Conservation (phyloP, 805 yeast genomes). For the Starmerella asiatica region DNA sequence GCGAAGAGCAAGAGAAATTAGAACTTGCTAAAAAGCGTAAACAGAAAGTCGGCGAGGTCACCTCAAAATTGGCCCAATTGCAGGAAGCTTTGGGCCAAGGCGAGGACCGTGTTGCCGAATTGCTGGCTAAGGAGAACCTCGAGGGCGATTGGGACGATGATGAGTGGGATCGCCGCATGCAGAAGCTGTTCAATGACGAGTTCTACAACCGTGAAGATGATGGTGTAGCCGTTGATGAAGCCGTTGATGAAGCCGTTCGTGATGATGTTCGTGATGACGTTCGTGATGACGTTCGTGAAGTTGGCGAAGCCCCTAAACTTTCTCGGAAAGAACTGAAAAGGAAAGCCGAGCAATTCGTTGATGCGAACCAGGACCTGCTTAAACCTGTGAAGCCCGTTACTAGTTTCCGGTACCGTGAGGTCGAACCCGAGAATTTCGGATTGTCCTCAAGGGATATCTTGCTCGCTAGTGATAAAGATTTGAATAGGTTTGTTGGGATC, state of each 20-base stretch:
- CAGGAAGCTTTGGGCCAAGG: constrained; percentile 50
- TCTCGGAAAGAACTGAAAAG: constrained; percentile 48
- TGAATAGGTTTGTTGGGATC: constrained; percentile 74
- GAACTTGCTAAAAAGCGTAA: constrained; percentile 59
- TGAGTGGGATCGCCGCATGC: constrained; percentile 83
- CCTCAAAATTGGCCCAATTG: constrained; percentile 54
- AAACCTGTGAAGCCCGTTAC: constrained; percentile 43
- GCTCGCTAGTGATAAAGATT: constrained; percentile 72
- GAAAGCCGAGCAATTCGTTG: constrained; percentile 67
- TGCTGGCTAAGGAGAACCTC: constrained; percentile 60
- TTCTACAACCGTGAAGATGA: constrained; percentile 44
- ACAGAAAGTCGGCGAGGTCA: constrained; percentile 59
- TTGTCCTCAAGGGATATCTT: constrained; percentile 73
- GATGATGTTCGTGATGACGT: constrained; percentile 27
- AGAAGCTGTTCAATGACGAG: constrained; percentile 72
- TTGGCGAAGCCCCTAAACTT: constrained; percentile 32
- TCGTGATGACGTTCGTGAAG: constrained; percentile 27
- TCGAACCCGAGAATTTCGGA: constrained; percentile 88
- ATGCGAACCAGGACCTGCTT: constrained; percentile 50
- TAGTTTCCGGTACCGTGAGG: constrained; percentile 78
- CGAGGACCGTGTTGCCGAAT: constrained; percentile 43
- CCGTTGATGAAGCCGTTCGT: constrained; percentile 27
- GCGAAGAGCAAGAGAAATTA: constrained; percentile 42
- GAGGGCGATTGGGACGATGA: constrained; percentile 80
- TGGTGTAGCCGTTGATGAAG: constrained; percentile 24